Evolutionary conservation across 805 yeast genomes (phyloP).

Genomic region (Yamadazyma kitorensis): DNA sequence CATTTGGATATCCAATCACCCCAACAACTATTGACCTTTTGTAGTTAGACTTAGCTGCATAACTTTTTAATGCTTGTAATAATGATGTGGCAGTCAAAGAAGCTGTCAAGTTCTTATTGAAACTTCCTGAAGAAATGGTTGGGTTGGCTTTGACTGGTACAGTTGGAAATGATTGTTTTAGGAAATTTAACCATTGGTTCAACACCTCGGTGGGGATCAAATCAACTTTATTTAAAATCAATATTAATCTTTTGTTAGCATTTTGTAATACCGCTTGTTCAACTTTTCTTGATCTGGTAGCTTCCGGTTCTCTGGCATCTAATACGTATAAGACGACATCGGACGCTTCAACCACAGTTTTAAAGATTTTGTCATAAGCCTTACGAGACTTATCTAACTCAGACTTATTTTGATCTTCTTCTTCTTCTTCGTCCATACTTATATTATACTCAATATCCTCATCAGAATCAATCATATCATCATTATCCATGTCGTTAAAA

Average conservation of each 20-base stretch:
- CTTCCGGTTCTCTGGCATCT: slow-evolving; percentile 97
- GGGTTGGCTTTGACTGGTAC: slow-evolving; percentile 82
- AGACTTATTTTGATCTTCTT: slow-evolving; percentile 39
- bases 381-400: slow-evolving; percentile 76
- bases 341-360: slow-evolving; percentile 86
- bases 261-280: slow-evolving; percentile 84
- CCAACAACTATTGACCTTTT: slow-evolving; percentile 92
- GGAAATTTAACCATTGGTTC: slow-evolving; percentile 77
- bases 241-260: slow-evolving; percentile 79
- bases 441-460: slow-evolving; percentile 38
- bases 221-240: slow-evolving; percentile 88
- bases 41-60: slow-evolving; percentile 77
- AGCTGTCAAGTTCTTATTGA: slow-evolving; percentile 70
- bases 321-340: slow-evolving; percentile 91
- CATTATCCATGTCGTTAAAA: slow-evolving; percentile 30
- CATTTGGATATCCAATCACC: slow-evolving; percentile 94
- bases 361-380: slow-evolving; percentile 92
- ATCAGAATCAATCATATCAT: slow-evolving; percentile 31
- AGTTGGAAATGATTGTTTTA: slow-evolving; percentile 85
- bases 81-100: slow-evolving; percentile 70
- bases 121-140: slow-evolving; percentile 67
- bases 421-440: slow-evolving; percentile 22
- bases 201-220: slow-evolving; percentile 83
- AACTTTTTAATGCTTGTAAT: slow-evolving; percentile 78
- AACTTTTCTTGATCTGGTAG: slow-evolving; percentile 86